Conservation (phyloP, 2,329 filamentous ascomycete species). For the Ampelomyces quisqualis region DNA sequence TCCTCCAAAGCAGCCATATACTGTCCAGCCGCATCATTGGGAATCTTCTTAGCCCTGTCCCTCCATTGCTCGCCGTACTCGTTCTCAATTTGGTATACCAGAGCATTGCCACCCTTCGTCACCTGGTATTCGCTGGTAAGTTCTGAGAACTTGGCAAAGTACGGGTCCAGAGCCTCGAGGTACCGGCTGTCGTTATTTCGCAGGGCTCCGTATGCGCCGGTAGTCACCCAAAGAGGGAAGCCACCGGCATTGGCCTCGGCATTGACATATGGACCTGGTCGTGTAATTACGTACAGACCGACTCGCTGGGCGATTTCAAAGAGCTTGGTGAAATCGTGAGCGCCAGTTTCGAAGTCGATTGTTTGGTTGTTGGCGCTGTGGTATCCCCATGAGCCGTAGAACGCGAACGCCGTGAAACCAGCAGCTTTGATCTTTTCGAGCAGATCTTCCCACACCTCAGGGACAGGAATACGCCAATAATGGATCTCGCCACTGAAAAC, state of each 20-base stretch:
- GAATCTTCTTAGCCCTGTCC: slow-evolving; percentile 42
- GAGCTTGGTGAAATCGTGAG: slow-evolving; percentile 56
- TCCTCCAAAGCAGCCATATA: slow-evolving; percentile 62
- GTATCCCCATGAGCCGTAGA: slow-evolving; percentile 54
- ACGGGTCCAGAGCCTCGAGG: slow-evolving; percentile 57
- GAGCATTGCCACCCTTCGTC: slow-evolving; percentile 59
- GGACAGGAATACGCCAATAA: slow-evolving; percentile 50
- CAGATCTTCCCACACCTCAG: slow-evolving; percentile 54
- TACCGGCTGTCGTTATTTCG: slow-evolving; percentile 57
- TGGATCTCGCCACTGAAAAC: slow-evolving; percentile 58
- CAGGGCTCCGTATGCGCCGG: slow-evolving; percentile 58
- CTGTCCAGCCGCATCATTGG: slow-evolving; percentile 52
- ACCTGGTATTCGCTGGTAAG: slow-evolving; percentile 56
- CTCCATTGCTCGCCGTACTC: slow-evolving; percentile 52
- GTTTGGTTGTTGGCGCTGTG: slow-evolving; percentile 50
- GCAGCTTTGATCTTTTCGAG: slow-evolving; percentile 55
- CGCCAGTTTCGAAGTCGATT: slow-evolving; percentile 55
- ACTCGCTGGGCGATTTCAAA: slow-evolving; percentile 57
- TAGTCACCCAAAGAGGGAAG: slow-evolving; percentile 63
- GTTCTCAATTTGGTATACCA: slow-evolving; percentile 61
- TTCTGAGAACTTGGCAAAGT: slow-evolving; percentile 53
- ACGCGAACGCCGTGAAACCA: slow-evolving; percentile 52
- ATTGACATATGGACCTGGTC: slow-evolving; percentile 64
- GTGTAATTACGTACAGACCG: slow-evolving; percentile 57
- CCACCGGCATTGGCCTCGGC: slow-evolving; percentile 64